Evolutionary conservation across 768 basidiomycete species (phyloP).

Genomic region (Mycena leptocephala): DNA sequence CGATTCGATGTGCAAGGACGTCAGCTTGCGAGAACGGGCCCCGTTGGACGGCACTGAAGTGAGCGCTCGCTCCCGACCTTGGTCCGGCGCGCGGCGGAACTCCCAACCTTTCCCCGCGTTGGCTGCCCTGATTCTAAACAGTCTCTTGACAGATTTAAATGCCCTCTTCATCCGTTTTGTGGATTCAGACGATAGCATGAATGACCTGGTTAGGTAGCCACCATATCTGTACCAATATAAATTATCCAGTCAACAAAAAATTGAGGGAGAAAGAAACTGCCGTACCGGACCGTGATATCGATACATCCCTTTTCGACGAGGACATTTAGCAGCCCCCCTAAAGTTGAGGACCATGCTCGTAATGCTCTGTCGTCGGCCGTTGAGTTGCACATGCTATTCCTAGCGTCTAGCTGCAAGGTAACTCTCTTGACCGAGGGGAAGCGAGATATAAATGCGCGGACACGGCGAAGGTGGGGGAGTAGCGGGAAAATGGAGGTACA

Average conservation of each 20-base stretch:
- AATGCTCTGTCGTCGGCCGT: constrained; percentile 31
- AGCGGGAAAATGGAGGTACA: constrained; percentile 31
- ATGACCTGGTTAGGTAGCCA: constrained; percentile 31
- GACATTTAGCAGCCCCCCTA: constrained; percentile 23
- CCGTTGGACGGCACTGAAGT: not conserved
- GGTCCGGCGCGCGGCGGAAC: constrained; percentile 21
- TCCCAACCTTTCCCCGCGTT: constrained; percentile 18
- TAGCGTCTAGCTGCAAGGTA: constrained; percentile 28
- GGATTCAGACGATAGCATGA: not conserved
- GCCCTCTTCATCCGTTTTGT: constrained; percentile 2
- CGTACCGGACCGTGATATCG: constrained; percentile 32
- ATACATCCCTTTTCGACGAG: constrained; percentile 26
- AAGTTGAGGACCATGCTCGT: constrained; percentile 28
- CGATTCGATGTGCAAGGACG: constrained; percentile 33
- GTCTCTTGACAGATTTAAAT: constrained; percentile 7
- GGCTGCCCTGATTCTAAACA: not conserved
- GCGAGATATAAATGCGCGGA: constrained; percentile 25
- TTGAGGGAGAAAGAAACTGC: too few relatives aligned
- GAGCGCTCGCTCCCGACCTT: constrained; percentile 20
- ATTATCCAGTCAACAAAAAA: too few relatives aligned
- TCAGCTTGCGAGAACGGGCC: constrained; percentile 13
- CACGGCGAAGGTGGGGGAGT: constrained; percentile 26
- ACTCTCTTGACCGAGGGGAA: constrained; percentile 27
- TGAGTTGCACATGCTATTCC: constrained; percentile 33
- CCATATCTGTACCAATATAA: too few relatives aligned